Base-by-base conservation (phyloP, 495 filamentous ascomycete species). In the Bryoglossum gracile region DNA sequence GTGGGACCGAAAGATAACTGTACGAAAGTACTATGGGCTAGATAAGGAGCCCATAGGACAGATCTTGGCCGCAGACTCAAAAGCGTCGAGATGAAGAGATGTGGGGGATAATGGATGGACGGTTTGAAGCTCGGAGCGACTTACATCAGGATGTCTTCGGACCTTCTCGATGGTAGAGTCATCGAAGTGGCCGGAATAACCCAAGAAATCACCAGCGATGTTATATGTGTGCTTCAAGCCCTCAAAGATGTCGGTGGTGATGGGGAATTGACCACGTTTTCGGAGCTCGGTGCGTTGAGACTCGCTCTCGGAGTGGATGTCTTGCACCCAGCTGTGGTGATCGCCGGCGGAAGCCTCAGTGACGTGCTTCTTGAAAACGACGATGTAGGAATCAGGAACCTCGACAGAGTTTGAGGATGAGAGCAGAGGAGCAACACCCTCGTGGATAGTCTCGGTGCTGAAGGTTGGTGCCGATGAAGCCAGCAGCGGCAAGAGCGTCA, bases 351-450 rank as follows among this genome's bases (percentile, higher is more conserved):
- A 71, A 16, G 69, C 68, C 19, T 80, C 66, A 50, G 73, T 72
- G 46, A 99, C 84, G 63, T 96, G 88, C 67, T 91, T 85, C 82
- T 99, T 97, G 80, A 99, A 96, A 55, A 94, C 87, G 69, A 99
- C 70, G 68, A 99, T 95, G 67, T 97, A 99, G 32, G 87, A 88
- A 71, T 95, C 84, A 38, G 88, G 85, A 26, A 99, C 78, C 48
- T 71, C 69, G 55, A 86, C 70, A 22, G 88, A 74, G 58, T 84
- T 83, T 22, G 74, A 67, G 6, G 89, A 84, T 13, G 89, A 91
- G 58, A 97, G 71, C 54, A 99, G 74, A 56, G 94, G 94, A 55
- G 94, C 92, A 35, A 82, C 82, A 51, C 82, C 87, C 58, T 86
- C 82, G 67, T 94, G 84, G 65, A 92, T 86, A 56, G 88, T 84